Evolutionary conservation across 441 rosid genomes (phyloP), one percentile per base, ranked within the genome.

Genomic region (Manihot esculenta): DNA sequence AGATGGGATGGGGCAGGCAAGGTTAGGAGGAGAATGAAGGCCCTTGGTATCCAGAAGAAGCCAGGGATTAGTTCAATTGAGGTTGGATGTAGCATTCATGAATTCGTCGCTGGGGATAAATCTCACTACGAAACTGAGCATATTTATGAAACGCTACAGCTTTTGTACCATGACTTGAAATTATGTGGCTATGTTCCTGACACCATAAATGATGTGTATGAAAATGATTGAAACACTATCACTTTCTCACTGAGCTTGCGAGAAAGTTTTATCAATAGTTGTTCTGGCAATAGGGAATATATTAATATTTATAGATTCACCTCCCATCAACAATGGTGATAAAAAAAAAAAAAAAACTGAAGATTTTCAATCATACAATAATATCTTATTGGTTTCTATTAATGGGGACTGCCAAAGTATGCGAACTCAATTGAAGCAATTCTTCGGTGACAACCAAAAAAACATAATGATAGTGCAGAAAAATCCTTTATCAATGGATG

Each of bases 31-130:
- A 77, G 20, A 68, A 93, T 87, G 98, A 93, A 90, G 59, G 82
- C 80, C 13, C 87, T 75, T 58, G 95, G 96, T 6, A 72, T 93
- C 78, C 87, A 77, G 71, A 93, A 89, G 79, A 85, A 68, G 62
- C 93, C 92, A 15, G 95, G 95, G 44, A 84, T 80, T 74, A 90
- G 93, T 72, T 85, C 93, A 7, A 71, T 90, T 63, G 98, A 90
- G 83, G 77, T 88, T 51, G 85, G 80, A 65, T 72, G 83, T 74
- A 30, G 54, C 41, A 76, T 70, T 56, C 87, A 92, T 74, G 88
- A 84, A 69, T 93, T 93, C 78, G 83, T 86, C 74, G 88, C 93
- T 0, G 81, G 87, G 23, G 92, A 90, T 72, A 81, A 77, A 73
- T 78, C 86, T 3, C 97, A 93, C 66, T 38, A n/a, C 0, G 81